phyloP scores from a whole-genome alignment of 306 rosid genomes.

The Trifolium repens region DNA sequence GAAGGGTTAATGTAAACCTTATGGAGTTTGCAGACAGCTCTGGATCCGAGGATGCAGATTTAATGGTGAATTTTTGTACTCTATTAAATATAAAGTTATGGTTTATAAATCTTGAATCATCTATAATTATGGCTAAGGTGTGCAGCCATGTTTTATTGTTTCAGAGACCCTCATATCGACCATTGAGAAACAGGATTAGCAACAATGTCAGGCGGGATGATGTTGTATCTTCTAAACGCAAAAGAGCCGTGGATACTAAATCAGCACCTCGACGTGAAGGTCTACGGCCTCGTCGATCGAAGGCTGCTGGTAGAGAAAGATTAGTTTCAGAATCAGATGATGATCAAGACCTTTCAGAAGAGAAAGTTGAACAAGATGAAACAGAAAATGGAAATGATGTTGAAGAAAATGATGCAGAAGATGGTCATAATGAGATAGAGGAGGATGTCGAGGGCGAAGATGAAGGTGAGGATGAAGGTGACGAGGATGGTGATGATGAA shows the following conservation, averaged over 20 bases:
- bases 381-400: conserved; percentile 84
- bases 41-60: conserved; percentile 70
- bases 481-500: conserved; percentile 74
- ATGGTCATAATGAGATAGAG: conserved; percentile 75
- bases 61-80: conserved; percentile 66
- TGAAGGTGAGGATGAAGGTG: conserved; percentile 70
- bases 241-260: conserved; percentile 51
- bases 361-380: conserved; percentile 75
- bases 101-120: conserved; percentile 38
- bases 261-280: conserved; percentile 90
- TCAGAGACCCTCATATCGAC: conserved; percentile 63
- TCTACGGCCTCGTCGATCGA: conserved; percentile 86
- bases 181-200: conserved; percentile 54
- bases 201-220: conserved; percentile 59
- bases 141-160: conserved; percentile 34
- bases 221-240: conserved; percentile 63
- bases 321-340: conserved; percentile 66
- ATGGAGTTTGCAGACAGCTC: conserved; percentile 64
- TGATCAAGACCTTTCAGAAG: conserved; percentile 75
- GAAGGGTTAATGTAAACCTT: conserved; percentile 59
- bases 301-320: conserved; percentile 52
- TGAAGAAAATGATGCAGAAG: conserved; percentile 83
- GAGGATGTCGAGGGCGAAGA: conserved; percentile 71
- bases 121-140: conserved; percentile 44
- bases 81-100: conserved; percentile 22